Base-by-base conservation (phyloP, 192 early-diverging fungal genomes). In the Backusella sp. region DNA sequence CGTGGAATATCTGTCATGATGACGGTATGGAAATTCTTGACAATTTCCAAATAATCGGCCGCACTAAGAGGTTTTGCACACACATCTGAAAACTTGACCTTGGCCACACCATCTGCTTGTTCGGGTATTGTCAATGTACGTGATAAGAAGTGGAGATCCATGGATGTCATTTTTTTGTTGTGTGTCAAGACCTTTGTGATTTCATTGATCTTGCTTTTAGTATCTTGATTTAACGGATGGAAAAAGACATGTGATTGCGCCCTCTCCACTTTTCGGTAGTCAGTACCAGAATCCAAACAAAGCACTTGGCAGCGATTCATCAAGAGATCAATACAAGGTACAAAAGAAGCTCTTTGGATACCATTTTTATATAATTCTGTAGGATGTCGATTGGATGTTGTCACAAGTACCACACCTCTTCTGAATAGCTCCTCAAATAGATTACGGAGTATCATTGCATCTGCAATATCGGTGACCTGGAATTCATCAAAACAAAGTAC, bases 401-500 rank as follows among this genome's bases (percentile, higher is more conserved):
- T 94, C 4, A 99, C 93, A 21, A 97, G 78, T 1, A 99, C 92
- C 0, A 98, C 93, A 37, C 96, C 96, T 39, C 90, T 78, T 5
- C 87, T 81, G 72, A 97, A 95, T 35, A 99, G 83, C 79, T 96
- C 94, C 1, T 88, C 86, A 73, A 97, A 89, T 32, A 98, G 83
- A 6, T 90, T 89, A 52, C 96, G 85, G 65, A 97, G 75, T 37
- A 97, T 90, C 97, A 97, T 97, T 72, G 97, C 97, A 80, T 99
- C 98, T 4, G 94, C 94, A 74, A 99, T 98, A 79, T 99, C 96
- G 2, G 98, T 99, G 7, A 99, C 98, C 77, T 96, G 95, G 68
- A 99, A 93, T 80, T 99, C 97, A 75, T 99, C 97, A 85, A 99
- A 94, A 79, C 98, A 99, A 6, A 99, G 83, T 2, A 99, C 88